Evolutionary conservation across 192 early-diverging fungal genomes (phyloP).

Genomic region (Phycomyces nitens): DNA sequence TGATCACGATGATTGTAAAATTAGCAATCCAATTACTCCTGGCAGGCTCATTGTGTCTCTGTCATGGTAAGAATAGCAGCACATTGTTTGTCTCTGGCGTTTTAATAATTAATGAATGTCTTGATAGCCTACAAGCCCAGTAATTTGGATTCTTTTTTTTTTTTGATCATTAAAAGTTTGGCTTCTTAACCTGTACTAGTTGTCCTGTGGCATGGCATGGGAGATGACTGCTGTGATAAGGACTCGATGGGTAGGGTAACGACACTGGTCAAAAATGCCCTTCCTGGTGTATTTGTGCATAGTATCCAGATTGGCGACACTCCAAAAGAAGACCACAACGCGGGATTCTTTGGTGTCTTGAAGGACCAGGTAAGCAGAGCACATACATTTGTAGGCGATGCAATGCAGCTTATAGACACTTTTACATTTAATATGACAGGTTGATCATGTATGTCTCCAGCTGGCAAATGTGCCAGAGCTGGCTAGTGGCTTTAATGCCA

Average conservation of each 20-base stretch:
- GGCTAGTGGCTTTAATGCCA: constrained; percentile 75
- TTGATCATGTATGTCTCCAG: constrained; percentile 48
- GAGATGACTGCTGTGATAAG: constrained; percentile 77
- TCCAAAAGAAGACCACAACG: constrained; percentile 69
- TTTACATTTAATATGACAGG: neutral
- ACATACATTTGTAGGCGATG: no score
- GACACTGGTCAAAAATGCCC: constrained; percentile 24
- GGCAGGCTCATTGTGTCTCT: no score
- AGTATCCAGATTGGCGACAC: constrained; percentile 67
- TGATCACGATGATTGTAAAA: no score
- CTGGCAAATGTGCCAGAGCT: constrained; percentile 60
- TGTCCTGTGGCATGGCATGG: constrained; percentile 91
- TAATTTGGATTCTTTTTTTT: no score
- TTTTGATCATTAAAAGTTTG: no score
- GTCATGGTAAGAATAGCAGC: no score
- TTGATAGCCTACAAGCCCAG: no score
- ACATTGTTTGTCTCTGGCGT: no score
- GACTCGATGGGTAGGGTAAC: constrained; percentile 39
- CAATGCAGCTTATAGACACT: neutral
- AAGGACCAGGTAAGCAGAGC: constrained; percentile 58
- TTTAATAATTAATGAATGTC: no score
- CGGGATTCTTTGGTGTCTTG: constrained; percentile 86
- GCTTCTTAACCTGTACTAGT: constrained; percentile 31
- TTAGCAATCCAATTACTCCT: no score
- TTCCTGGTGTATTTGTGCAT: constrained; percentile 73